Conservation (phyloP, 257 asterid species). For the Forsythia suspensa region DNA sequence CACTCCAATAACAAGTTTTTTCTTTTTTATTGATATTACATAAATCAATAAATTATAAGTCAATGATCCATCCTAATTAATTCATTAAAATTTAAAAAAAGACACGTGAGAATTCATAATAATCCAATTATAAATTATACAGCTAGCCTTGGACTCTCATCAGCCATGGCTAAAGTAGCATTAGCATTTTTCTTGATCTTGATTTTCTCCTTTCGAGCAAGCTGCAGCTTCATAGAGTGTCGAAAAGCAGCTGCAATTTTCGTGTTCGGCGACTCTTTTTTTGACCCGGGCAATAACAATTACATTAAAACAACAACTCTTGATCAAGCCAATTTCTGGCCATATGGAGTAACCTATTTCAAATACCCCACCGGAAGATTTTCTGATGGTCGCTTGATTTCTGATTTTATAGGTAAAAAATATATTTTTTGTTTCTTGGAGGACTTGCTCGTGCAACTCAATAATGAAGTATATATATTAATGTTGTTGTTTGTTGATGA, state of each 20-base stretch:
- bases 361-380: conserved; percentile 66
- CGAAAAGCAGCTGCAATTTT: conserved; percentile 28
- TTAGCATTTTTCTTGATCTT: conserved; percentile 22
- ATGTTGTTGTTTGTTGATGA: conserved; percentile 3
- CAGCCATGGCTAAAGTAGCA: conserved; percentile 17
- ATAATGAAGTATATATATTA: too few species aligned
- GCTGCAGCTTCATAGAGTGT: conserved; percentile 3
- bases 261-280: conserved; percentile 70
- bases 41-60: too few species aligned
- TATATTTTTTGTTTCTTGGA: too few species aligned
- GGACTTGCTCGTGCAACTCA: too few species aligned
- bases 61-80: neutral
- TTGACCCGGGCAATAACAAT: conserved; percentile 76
- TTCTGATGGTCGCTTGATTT: conserved; percentile 71
- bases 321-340: conserved; percentile 66
- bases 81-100: neutral
- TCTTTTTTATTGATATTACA: neutral
- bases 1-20: too few species aligned
- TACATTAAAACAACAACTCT: conserved; percentile 68
- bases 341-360: conserved; percentile 64
- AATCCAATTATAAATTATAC: neutral
- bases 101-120: neutral
- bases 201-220: neutral
- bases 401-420: conserved; percentile 58
- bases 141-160: neutral